These are phyloP conservation scores for Entoloma clypeatum DNA, from an alignment of 1,284 basidiomycete genomes.

Conservation along the genomic window DNA sequence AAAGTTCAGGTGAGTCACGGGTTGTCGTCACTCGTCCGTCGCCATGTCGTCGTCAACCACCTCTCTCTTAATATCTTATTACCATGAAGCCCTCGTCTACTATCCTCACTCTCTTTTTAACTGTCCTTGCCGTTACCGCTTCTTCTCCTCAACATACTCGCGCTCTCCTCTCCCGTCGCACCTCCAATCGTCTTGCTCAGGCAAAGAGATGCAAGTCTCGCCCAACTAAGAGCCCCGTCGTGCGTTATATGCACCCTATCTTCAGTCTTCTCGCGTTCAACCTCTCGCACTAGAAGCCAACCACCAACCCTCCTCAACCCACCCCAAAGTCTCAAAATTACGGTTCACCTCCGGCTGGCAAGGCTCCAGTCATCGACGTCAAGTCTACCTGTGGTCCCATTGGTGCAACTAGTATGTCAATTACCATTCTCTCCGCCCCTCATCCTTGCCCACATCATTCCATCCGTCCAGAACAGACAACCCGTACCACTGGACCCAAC, in stretches of 20 bases:
- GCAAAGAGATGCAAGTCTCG: slow-evolving; percentile 30
- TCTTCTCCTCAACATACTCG: slow-evolving; percentile 29
- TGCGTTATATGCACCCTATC: too few relatives aligned
- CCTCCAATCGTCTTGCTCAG: slow-evolving; percentile 28
- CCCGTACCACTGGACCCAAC: slow-evolving; percentile 60
- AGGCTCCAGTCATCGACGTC: slow-evolving; percentile 28
- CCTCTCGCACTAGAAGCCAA: slow-evolving; percentile 6
- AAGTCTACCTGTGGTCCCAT: slow-evolving; percentile 37
- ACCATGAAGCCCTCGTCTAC: slow-evolving; percentile 36
- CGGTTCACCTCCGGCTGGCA: slow-evolving; percentile 7
- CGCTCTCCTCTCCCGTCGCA: slow-evolving; percentile 30
- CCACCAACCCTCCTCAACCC: slow-evolving; percentile 7
- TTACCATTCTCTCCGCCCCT: slow-evolving; percentile 1
- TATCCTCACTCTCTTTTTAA: slow-evolving; percentile 37
- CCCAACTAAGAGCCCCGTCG: slow-evolving; percentile 7
- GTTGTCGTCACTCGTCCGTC: slow-evolving; percentile 9
- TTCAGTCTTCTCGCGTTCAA: too few relatives aligned
- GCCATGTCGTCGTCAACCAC: slow-evolving; percentile 12
- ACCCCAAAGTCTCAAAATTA: slow-evolving; percentile 8
- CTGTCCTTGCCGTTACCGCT: slow-evolving; percentile 37
- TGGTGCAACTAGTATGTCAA: slow-evolving; percentile 44
- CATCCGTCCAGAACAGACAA: slow-evolving; percentile 40
- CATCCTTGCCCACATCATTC: slow-evolving; percentile 4
- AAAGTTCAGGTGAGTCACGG: slow-evolving; percentile 1
- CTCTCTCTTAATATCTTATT: slow-evolving; percentile 16